Base-by-base conservation (phyloP, 208 protist species). In the Trypanosomatidae sp. region DNA sequence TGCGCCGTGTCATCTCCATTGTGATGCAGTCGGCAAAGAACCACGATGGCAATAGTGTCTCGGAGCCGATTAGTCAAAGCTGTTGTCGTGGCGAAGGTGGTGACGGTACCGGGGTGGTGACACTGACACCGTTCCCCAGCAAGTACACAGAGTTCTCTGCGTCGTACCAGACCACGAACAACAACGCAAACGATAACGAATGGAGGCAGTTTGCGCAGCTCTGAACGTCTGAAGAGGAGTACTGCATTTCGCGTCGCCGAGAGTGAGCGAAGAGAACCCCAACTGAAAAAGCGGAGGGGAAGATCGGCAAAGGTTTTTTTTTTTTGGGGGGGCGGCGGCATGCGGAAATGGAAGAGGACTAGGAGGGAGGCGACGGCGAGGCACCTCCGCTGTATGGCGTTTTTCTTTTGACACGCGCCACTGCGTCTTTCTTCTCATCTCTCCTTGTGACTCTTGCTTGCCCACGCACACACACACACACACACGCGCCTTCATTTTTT, bases 1-100 rank as follows among this genome's bases (percentile, higher is more conserved):
- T 83, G 70, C 79, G 79, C 52, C 73, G 79, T 36, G 67, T 84
- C n/a, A 69, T 87, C 28, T 64, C 25, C 39, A 81, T 81, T 28
- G 82, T 87, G 43, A 83, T 87, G 74, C 79, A 84, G 69, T 62
- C 71, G 12, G 76, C 71, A 44, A 77, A 85, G 76, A 50, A 58
- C 41, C 33, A 60, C 65, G 76, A 80, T 5, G 49, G 66, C 39
- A 56, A 19, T 33, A 41, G 28, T 30, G 73, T 36, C 56, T 69
- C 70, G n/a, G 70, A 73, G 76, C 76, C 70, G 8, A 49, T 58
- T 5, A 72, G 66, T 30, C 76, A 75, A 62, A 62, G 44, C 10
- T 22, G 73, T 49, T 46, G 76, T 46, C 76, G 69, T 55, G 62
- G 55, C 47, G 66, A 36, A 22, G 44, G 53, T 30, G 49, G 17